Conservation (phyloP, 2,329 filamentous ascomycete genomes). For the Monosporascus sp. region DNA sequence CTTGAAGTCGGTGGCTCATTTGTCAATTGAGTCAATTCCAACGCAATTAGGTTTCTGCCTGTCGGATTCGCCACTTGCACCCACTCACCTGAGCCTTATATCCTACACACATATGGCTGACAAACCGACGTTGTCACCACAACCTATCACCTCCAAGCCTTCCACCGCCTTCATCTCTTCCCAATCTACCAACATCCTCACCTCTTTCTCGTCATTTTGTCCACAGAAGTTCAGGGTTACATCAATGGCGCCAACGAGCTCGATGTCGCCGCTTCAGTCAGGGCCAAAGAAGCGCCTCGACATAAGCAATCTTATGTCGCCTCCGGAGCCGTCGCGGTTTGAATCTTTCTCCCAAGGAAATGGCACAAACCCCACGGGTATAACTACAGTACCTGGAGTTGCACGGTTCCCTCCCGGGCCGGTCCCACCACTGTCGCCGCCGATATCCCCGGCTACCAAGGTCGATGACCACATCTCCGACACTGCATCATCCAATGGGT, state of each 20-base stretch:
- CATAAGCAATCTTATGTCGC: slow-evolving; percentile 56
- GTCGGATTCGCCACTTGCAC: slow-evolving; percentile 18
- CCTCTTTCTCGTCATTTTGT: too few relatives aligned
- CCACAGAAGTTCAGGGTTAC: not conserved
- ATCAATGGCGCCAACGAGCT: slow-evolving; percentile 13
- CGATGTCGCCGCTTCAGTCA: slow-evolving; percentile 6
- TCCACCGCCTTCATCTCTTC: slow-evolving; percentile 11
- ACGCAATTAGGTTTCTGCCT: slow-evolving; percentile 20
- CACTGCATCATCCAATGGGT: slow-evolving; percentile 22
- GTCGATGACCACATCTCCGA: slow-evolving; percentile 25
- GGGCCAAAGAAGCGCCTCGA: slow-evolving; percentile 37
- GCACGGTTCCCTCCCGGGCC: slow-evolving; percentile 31
- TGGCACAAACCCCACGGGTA: slow-evolving; percentile 17
- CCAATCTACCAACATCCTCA: not conserved
- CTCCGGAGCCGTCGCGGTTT: slow-evolving; percentile 48
- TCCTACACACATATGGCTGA: slow-evolving; percentile 7
- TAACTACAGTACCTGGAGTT: slow-evolving; percentile 18
- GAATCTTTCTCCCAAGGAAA: slow-evolving; percentile 44
- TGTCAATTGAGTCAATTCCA: slow-evolving; percentile 17
- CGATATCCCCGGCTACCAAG: slow-evolving; percentile 49
- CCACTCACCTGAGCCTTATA: slow-evolving; percentile 6
- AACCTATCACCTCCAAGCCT: not conserved
- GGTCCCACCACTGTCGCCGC: slow-evolving; percentile 48
- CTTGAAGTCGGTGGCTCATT: not conserved
- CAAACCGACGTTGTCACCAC: slow-evolving; percentile 12